Percentiles rank a stretch among this genome's conserved stretches.
Conservation (phyloP, 2,329 filamentous ascomycete genomes). For the Diplodia sapinea region DNA sequence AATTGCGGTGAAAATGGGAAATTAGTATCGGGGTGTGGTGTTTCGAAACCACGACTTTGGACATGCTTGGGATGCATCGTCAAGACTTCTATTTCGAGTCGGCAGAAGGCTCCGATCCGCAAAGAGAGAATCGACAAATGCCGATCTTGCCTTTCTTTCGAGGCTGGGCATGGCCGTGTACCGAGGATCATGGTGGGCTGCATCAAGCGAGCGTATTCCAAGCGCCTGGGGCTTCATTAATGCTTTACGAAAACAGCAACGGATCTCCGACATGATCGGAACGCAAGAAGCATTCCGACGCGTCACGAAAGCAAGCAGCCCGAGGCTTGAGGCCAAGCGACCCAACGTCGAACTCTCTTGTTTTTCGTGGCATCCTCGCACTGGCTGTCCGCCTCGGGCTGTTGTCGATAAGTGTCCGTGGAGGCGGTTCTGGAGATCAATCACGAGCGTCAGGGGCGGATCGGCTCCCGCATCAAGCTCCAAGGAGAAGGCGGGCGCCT, state of each 20-base stretch:
- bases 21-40: neutral
- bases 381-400: slow-evolving; percentile 3
- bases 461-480: neutral
- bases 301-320: neutral
- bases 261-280: neutral
- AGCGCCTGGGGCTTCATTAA: neutral
- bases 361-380: neutral
- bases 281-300: neutral
- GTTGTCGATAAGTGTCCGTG: slow-evolving; percentile 21
- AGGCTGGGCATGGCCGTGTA: neutral
- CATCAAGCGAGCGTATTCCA: neutral
- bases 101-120: neutral
- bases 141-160: neutral
- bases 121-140: neutral
- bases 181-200: neutral
- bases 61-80: neutral
- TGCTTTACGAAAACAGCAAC: neutral
- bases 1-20: neutral
- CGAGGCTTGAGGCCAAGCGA: neutral
- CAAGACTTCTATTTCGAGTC: neutral
- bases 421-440: slow-evolving; percentile 15
- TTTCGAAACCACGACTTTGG: neutral
- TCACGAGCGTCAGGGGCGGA: slow-evolving; percentile 16
- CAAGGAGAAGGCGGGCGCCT: slow-evolving; percentile 12
- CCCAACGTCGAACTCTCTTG: no score